Evolutionary conservation across 306 rosid genomes (phyloP).

Genomic region (Rosa lucieae): DNA sequence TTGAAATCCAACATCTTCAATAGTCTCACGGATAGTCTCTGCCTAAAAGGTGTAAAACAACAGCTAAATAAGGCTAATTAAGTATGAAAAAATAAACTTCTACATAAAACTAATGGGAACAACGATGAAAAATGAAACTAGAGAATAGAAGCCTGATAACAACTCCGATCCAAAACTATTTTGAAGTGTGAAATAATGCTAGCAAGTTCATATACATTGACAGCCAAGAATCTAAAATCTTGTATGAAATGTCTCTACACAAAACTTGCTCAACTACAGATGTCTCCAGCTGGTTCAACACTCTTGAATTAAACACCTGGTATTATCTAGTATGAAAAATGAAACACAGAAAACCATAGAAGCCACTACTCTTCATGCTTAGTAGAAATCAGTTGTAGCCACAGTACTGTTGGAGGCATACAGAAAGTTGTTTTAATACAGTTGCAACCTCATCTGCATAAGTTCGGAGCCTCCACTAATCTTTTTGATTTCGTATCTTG

Average conservation of each 20-base stretch:
- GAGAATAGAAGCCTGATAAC: not conserved
- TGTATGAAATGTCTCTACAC: not conserved
- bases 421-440: not conserved
- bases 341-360: not conserved
- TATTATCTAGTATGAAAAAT: not conserved
- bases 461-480: not conserved
- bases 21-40: slow-evolving; percentile 64
- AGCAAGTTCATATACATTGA: too few species aligned
- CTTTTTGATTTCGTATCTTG: not conserved
- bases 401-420: not conserved
- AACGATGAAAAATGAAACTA: not conserved
- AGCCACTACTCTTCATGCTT: not conserved
- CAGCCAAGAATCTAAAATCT: not conserved
- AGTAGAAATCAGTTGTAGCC: not conserved
- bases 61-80: not conserved
- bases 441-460: not conserved
- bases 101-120: not conserved
- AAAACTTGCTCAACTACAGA: not conserved
- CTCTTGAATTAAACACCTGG: not conserved
- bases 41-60: slow-evolving; percentile 30
- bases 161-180: not conserved
- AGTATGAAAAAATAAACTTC: not conserved
- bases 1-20: slow-evolving; percentile 68
- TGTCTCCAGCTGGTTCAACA: not conserved
- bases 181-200: not conserved